Base-by-base conservation (phyloP, 306 rosid genomes). In the Lathyrus tuberosus region DNA sequence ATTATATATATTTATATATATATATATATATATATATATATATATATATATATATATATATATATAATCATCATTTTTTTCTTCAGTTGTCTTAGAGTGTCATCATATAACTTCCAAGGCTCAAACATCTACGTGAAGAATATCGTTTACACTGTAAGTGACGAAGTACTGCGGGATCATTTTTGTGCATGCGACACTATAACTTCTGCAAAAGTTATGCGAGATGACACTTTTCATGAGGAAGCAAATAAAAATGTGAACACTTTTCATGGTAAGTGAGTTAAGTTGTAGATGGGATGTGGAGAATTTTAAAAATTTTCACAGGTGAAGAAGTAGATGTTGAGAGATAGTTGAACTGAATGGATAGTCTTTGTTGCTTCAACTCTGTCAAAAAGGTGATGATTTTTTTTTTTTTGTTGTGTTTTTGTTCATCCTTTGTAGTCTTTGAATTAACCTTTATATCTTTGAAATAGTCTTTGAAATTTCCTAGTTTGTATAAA, bases 341-440 rank as follows among this genome's bases (percentile, higher is more conserved):
- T 85, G 84, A 74, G 57, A 74, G 73, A 71, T 26, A 69, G 66
- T 44, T 75, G 76, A 79, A 85, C 72, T 72, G 68, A 28, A 91
- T 91, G 97, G 97, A 84, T 84, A 79, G 74, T 77, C 56, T 91
- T 42, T 87, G 97, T 69, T 91, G 94, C 90, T 91, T 88, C 88
- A 79, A 72, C 77, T 75, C 92, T 83, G 73, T 75, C 33, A 70
- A 72, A 75, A 87, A 85, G 96, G 97, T 91, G 68, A 80, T 79
- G 30, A 54, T 78, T 73, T 31, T 75, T 77, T 73, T 53, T 53
- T 8, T 5, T 47, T 22, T 22, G 1, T 2, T 22, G 24, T 53
- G 24, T 62, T 14, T 14, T 58, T 47, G 31, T 18, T 42, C 2
- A 30, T 1, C 28, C 28, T 51, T 18, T 30, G 18, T 64, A 22